These are phyloP conservation scores for Ogataea degrootiae DNA, from an alignment of 805 yeast species.

Conservation along the genomic window DNA sequence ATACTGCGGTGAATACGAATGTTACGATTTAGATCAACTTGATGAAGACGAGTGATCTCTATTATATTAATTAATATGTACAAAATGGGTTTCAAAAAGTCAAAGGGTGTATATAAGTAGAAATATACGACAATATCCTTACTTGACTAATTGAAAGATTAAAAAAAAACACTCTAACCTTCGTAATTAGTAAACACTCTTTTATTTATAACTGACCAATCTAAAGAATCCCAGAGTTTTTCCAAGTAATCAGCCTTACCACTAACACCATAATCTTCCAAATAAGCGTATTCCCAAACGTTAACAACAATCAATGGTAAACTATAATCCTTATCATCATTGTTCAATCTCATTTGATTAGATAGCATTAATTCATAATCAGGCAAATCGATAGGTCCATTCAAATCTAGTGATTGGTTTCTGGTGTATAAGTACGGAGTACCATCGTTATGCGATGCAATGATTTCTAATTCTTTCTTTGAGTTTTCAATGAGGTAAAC, in stretches of 20 bases:
- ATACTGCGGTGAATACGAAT: conserved; percentile 27
- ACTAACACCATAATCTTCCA: conserved; percentile 75
- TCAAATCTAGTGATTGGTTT: conserved; percentile 71
- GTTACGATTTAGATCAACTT: conserved; percentile 24
- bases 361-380: conserved; percentile 46
- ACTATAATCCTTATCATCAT: conserved; percentile 50
- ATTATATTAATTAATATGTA: not conserved
- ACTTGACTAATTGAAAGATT: too few relatives aligned
- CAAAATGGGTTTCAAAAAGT: not conserved
- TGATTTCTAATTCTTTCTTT: conserved; percentile 51
- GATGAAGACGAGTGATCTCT: conserved; percentile 9
- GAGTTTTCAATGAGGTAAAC: conserved; percentile 62
- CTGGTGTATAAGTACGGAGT: conserved; percentile 68
- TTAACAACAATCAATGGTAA: conserved; percentile 75
- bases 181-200: conserved; percentile 27
- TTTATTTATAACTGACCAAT: conserved; percentile 74
- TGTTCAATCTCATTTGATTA: conserved; percentile 17
- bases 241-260: conserved; percentile 73
- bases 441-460: conserved; percentile 67
- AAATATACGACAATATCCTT: too few relatives aligned
- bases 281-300: conserved; percentile 87
- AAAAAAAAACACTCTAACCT: conserved; percentile 1
- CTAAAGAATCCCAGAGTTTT: conserved; percentile 70
- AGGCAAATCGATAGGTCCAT: conserved; percentile 58
- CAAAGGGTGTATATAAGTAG: conserved; percentile 3